phyloP scores from a whole-genome alignment of 176 grass and related monocot genomes.

The Eragrostis curvula region DNA sequence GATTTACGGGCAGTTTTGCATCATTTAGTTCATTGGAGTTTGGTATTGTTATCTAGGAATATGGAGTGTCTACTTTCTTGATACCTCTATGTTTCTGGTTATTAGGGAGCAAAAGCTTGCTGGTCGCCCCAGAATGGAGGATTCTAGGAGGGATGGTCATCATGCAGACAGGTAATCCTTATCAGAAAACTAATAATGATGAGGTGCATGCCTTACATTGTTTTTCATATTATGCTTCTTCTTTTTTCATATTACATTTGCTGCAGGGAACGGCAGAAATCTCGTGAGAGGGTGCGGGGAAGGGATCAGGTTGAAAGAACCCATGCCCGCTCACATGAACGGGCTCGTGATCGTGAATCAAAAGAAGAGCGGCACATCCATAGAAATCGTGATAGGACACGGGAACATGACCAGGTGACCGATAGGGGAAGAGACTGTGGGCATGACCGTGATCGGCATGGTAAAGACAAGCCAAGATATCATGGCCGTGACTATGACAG shows the following conservation, averaged over 20 bases:
- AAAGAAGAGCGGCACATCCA: constrained; percentile 61
- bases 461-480: constrained; percentile 55
- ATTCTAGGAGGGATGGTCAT: constrained; percentile 64
- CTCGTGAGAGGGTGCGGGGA: constrained; percentile 51
- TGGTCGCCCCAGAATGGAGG: constrained; percentile 59
- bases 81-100: neutral
- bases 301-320: constrained; percentile 51
- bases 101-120: constrained; percentile 62
- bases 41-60: neutral
- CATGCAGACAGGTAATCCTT: constrained; percentile 54
- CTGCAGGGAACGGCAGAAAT: constrained; percentile 59
- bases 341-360: constrained; percentile 45
- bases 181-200: neutral
- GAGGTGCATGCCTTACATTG: constrained; percentile 17
- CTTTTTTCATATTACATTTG: neutral
- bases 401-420: constrained; percentile 43
- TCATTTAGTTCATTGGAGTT: neutral
- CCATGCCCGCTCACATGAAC: constrained; percentile 47
- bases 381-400: constrained; percentile 58
- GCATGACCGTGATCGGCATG: constrained; percentile 54
- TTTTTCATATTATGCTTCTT: neutral
- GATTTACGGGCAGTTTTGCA: neutral
- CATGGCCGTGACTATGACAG: constrained; percentile 33
- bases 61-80: neutral
- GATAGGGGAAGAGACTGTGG: constrained; percentile 53